Base-by-base conservation (phyloP, 1,284 basidiomycete genomes). In the Melanopsichium pennsylvanicum region DNA sequence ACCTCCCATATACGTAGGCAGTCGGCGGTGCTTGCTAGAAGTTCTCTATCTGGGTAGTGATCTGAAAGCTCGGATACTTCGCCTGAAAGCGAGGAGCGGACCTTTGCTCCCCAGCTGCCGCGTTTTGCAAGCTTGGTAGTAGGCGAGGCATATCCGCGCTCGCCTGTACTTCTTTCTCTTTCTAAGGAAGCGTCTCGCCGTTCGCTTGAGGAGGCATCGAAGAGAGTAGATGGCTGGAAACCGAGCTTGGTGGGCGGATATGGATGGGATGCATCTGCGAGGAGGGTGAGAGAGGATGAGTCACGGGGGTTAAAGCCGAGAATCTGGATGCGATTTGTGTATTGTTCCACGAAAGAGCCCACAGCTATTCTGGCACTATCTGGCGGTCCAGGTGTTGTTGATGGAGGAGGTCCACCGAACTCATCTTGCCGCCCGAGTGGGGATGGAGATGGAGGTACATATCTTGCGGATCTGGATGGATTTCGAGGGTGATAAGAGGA, bases 1-100 rank as follows among this genome's bases (percentile, higher is more conserved):
- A 76, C 54, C 29, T 80, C 78, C 78, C 78, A 81, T 13, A 81
- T 74, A 16, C 77, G 72, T 26, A 81, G 39, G 40, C 78, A 80
- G 36, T 81, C 79, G 12, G 79, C 79, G 2, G 76, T 75, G 31
- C 74, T 75, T 19, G 78, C 79, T 11, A 81, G 68, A 10, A 81
- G 66, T 48, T 81, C 79, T 16, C 71, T 37, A 34, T 79, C 75
- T 26, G 76, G 76, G 26, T 77, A 76, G 40, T 66, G 51, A 35
- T 75, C 68, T 18, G 47, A 38, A 19, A 35, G 10, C 4, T 62
- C 71, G 23, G 27, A 43, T n/a, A 43, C 34, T 22, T 69, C 67
- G 2, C 33, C 42, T 4, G 44, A 45, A 12, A 54, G 31, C 0
- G 49, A 54, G 12, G 48, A 27, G 7, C 51, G 48, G 10, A 47